Evolutionary conservation across 129 eudicot genomes (phyloP).

Genomic region (Glebionis coronaria): DNA sequence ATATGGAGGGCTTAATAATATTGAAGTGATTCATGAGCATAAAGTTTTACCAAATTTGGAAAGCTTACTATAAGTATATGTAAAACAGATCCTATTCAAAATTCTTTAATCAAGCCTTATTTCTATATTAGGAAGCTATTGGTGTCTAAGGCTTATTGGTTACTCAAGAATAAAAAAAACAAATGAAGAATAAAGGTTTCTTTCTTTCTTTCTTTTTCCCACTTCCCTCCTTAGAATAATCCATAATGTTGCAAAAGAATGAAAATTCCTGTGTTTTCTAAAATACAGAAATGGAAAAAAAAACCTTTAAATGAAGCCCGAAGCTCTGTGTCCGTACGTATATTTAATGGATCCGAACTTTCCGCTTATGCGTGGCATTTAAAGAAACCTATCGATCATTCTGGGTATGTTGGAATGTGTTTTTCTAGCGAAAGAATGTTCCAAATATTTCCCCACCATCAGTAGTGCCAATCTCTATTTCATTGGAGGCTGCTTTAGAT

Average conservation of each 20-base stretch:
- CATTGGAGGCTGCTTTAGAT: conserved; percentile 31
- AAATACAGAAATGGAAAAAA: not conserved
- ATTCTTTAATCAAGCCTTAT: conserved; percentile 13
- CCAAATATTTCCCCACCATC: conserved; percentile 31
- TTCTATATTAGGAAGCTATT: conserved; percentile 24
- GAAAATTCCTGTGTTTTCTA: conserved; percentile 7
- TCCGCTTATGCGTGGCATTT: conserved; percentile 21
- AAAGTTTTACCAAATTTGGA: conserved; percentile 27
- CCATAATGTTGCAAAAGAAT: conserved; percentile 23
- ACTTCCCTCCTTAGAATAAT: conserved; percentile 24
- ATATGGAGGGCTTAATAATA: conserved; percentile 16
- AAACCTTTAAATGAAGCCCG: conserved; percentile 15
- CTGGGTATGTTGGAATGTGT: conserved; percentile 10
- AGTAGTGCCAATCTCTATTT: conserved; percentile 31
- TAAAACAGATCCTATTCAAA: conserved; percentile 33
- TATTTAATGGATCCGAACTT: conserved; percentile 21
- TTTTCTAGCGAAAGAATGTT: conserved; percentile 28
- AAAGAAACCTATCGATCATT: conserved; percentile 22
- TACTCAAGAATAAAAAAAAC: conserved; percentile 24
- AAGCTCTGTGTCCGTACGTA: conserved; percentile 15
- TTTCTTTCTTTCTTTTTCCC: conserved; percentile 14
- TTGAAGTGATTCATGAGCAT: conserved; percentile 28
- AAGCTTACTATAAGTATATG: conserved; percentile 24
- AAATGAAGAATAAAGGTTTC: conserved; percentile 32
- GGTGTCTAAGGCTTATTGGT: conserved; percentile 33